Evolutionary conservation across 1,284 basidiomycete genomes (phyloP).

Genomic region (Cutaneotrichosporon cavernicola): DNA sequence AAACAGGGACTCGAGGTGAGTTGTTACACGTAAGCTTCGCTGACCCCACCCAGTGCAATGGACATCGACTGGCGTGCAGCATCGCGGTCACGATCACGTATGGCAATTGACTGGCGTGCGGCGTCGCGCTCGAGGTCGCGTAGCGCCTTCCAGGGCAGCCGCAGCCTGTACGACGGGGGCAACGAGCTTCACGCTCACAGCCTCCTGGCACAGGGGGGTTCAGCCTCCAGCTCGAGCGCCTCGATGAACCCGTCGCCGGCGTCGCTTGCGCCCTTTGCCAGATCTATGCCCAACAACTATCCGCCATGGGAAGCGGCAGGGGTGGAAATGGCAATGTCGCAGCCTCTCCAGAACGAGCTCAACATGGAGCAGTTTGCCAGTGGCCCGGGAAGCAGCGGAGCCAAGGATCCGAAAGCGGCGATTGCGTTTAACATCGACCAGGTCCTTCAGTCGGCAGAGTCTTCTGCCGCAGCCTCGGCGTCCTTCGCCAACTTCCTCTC

Average conservation of each 20-base stretch:
- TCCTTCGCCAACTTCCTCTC: constrained; percentile 1
- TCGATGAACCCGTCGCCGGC: constrained; percentile 27
- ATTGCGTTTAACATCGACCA: constrained; percentile 7
- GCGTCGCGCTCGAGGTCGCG: constrained; percentile 54
- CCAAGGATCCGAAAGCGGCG: constrained; percentile 16
- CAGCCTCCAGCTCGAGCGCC: constrained; percentile 58
- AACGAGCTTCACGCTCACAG: constrained; percentile 53
- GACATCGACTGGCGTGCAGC: constrained; percentile 92
- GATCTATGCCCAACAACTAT: constrained; percentile 30
- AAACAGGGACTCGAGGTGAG: constrained; percentile 31
- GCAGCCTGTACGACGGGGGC: constrained; percentile 47
- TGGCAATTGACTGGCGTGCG: constrained; percentile 62
- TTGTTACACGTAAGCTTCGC: constrained; percentile 7
- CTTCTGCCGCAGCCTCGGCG: neutral
- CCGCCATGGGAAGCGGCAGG: constrained; percentile 23
- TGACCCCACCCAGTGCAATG: constrained; percentile 47
- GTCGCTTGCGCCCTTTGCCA: constrained; percentile 24
- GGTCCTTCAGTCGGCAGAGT: constrained; percentile 4
- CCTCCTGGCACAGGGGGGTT: constrained; percentile 49
- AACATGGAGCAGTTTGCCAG: constrained; percentile 29
- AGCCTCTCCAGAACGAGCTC: constrained; percentile 24
- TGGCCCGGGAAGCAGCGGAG: neutral
- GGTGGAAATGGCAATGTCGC: constrained; percentile 29
- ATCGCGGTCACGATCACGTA: constrained; percentile 86
- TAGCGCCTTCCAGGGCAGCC: constrained; percentile 36